These are phyloP conservation scores for Thalassiosira livingstoniorum DNA, from an alignment of 352 stramenopile species.

Conservation along the genomic window DNA sequence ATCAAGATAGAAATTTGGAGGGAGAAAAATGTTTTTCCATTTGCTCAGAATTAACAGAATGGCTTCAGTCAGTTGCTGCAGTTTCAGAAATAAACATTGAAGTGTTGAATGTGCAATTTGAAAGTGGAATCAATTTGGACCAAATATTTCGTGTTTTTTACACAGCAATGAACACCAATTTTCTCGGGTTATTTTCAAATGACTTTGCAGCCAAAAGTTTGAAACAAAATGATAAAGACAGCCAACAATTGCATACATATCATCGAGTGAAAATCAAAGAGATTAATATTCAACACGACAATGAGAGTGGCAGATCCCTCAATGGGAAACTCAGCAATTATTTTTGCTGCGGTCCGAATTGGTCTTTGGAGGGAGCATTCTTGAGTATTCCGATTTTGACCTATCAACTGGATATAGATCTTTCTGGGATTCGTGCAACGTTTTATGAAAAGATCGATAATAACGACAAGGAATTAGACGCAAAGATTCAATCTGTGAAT, in stretches of 20 bases:
- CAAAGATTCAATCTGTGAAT: neutral
- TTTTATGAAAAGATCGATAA: no score
- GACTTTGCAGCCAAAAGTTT: no score
- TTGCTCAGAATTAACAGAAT: neutral
- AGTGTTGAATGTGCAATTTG: neutral
- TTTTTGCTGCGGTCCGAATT: neutral
- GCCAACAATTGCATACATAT: neutral
- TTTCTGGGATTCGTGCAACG: neutral
- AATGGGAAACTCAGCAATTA: neutral
- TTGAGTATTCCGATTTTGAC: neutral
- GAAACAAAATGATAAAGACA: neutral
- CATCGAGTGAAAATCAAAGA: neutral
- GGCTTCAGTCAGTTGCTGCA: neutral
- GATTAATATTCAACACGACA: neutral
- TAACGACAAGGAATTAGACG: neutral
- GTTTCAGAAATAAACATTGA: neutral
- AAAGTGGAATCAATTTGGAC: neutral
- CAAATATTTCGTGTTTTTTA: neutral
- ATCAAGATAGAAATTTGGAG: no score
- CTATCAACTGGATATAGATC: neutral
- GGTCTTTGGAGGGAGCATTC: neutral
- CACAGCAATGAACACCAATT: neutral
- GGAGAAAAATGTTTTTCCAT: neutral
- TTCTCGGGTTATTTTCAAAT: neutral
- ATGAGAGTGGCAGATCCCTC: neutral